A percentile compares a stretch with the other conserved stretches of the same genome.
Evolutionary conservation across 1,284 basidiomycete species (phyloP).

Genomic region (Ustilago loliicola): DNA sequence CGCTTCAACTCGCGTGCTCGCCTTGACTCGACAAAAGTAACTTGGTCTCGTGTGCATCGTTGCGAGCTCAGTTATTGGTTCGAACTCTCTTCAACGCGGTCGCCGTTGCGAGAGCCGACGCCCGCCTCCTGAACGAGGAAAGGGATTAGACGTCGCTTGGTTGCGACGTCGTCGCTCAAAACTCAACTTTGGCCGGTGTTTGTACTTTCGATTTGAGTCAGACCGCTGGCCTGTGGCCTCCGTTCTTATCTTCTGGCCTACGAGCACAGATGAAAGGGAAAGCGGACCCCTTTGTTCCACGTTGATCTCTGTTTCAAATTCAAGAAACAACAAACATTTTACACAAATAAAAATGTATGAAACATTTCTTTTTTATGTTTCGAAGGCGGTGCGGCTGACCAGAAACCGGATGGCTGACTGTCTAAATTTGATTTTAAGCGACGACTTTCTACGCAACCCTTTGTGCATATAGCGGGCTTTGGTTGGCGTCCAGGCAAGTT

Average conservation of each 20-base stretch:
- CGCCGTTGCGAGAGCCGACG: neutral
- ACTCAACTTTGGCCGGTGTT: too few species aligned
- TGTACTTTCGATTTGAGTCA: too few species aligned
- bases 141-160: neutral
- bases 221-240: too few species aligned
- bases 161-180: neutral
- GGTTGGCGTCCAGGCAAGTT: constrained; percentile 4
- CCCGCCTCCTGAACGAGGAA: neutral
- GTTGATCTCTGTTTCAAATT: neutral
- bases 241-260: neutral
- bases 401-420: neutral
- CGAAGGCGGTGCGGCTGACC: neutral
- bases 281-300: neutral
- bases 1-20: neutral
- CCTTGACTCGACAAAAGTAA: neutral
- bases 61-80: neutral
- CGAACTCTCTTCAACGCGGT: neutral
- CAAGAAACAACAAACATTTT: constrained; percentile 3
- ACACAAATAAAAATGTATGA: neutral
- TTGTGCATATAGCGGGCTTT: neutral
- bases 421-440: neutral
- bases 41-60: neutral
- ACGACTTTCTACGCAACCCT: neutral
- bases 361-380: neutral
- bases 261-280: neutral